Conservation (phyloP, 805 yeast genomes). For the Torulaspora indica region DNA sequence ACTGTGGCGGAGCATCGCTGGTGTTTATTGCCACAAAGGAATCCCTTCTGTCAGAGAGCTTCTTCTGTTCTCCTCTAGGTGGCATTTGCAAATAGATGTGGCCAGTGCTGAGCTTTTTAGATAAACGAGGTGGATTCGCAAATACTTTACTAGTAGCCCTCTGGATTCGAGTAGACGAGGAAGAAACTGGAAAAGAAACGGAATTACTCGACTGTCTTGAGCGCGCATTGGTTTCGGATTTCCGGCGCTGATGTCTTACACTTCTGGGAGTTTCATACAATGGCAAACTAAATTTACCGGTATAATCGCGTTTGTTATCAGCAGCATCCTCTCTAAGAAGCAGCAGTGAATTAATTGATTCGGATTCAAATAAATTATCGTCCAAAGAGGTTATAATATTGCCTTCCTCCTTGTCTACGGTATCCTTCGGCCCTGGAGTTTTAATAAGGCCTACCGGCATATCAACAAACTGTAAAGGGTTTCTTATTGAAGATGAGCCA, state of each 20-base stretch:
- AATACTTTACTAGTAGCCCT: slow-evolving; percentile 9
- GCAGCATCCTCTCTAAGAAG: slow-evolving; percentile 23
- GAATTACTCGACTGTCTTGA: slow-evolving; percentile 19
- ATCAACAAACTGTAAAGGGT: slow-evolving; percentile 31
- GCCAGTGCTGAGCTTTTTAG: slow-evolving; percentile 23
- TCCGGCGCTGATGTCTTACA: slow-evolving; percentile 19
- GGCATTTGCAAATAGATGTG: slow-evolving; percentile 16
- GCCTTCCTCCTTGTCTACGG: slow-evolving; percentile 8
- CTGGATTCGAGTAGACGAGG: slow-evolving; percentile 20
- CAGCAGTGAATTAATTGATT: slow-evolving; percentile 20
- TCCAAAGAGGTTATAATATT: slow-evolving; percentile 15
- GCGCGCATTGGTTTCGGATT: slow-evolving; percentile 25
- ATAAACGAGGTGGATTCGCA: slow-evolving; percentile 16
- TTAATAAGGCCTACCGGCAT: slow-evolving; percentile 15
- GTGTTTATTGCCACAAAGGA: slow-evolving; percentile 10
- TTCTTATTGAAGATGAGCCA: slow-evolving; percentile 33
- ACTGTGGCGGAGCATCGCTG: slow-evolving; percentile 4
- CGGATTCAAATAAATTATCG: slow-evolving; percentile 28
- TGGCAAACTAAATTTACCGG: slow-evolving; percentile 11
- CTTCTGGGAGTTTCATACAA: slow-evolving; percentile 14
- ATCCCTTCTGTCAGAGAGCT: slow-evolving; percentile 9
- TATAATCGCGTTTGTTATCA: slow-evolving; percentile 9
- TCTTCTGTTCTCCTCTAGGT: slow-evolving; percentile 2
- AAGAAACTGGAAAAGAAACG: slow-evolving; percentile 21
- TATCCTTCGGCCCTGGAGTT: slow-evolving; percentile 5